Percentiles rank a stretch among this genome's conserved stretches.
Evolutionary conservation across 306 rosid genomes (phyloP).

Genomic region (Boehmeria nivea): DNA sequence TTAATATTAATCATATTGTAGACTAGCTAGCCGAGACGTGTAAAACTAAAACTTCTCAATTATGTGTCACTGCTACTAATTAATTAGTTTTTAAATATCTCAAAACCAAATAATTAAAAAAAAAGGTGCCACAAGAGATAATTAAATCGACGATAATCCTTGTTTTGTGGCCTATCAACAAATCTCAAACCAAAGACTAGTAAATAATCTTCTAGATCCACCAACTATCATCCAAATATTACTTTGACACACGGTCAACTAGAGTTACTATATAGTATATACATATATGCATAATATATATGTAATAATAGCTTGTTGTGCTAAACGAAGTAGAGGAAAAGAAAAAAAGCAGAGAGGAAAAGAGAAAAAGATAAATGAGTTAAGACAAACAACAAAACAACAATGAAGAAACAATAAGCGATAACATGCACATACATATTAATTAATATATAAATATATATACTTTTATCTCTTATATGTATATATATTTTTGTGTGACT

Average conservation of each 20-base stretch:
- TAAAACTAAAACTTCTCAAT: background rate
- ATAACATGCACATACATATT: constrained; percentile 20
- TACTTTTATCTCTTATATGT: too few relatives aligned
- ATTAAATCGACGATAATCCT: background rate
- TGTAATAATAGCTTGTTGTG: constrained; percentile 17
- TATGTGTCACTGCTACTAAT: background rate
- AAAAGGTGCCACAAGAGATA: too few relatives aligned
- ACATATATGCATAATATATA: background rate
- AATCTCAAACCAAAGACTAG: background rate
- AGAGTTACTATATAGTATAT: too few relatives aligned
- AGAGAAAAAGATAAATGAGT: constrained; percentile 24
- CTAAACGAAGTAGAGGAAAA: background rate
- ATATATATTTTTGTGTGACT: constrained; percentile 27
- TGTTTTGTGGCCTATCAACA: background rate
- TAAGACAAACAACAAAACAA: constrained; percentile 29
- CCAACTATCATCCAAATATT: background rate
- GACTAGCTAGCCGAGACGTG: constrained; percentile 2
- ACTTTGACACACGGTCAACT: constrained; percentile 32
- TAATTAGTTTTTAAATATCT: too few relatives aligned
- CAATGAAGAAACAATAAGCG: constrained; percentile 21
- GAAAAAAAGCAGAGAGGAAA: background rate
- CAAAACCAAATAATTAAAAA: too few relatives aligned
- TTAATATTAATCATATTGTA: too few relatives aligned
- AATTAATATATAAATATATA: background rate
- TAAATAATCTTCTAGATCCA: background rate